Evolutionary conservation across 495 filamentous ascomycete species (phyloP), one percentile per base, ranked within the genome.

Genomic region (Xanthoparmelia taractica): DNA sequence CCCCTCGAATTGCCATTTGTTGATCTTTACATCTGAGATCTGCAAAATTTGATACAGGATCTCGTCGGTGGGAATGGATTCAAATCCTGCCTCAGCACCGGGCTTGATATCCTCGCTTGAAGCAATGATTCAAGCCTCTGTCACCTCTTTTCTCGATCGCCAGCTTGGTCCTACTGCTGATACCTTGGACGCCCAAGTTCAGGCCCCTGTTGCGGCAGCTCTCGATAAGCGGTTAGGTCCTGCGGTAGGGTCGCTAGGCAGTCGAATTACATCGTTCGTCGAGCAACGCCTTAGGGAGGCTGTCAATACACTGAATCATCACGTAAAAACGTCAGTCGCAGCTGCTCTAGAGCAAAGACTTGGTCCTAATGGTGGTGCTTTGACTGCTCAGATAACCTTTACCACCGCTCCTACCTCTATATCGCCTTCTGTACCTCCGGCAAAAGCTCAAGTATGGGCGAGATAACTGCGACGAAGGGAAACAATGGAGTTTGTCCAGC

Each of bases 271-370:
- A 15, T 27, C 29, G 3, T 37, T 33, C 27, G 11, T 37, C 2
- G 56, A 58, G 7, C 41, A 25, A n/a, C 50, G 36, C 23, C 27
- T 56, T 48, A n/a, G 23, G 6, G 34, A 4, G 7, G 25, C 41
- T 23, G 18, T 20, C 7, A 50, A 13, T 15, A 15, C 12, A 7
- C 4, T 40, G n/a, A 20, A 63, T n/a, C 2, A 31, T 31, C 33
- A 10, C 18, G 23, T 61, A 27, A 54, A n/a, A 1, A 8, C 29
- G 15, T 37, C 45, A 23, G 43, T 61, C 17, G 20, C 41, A 38
- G 59, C 31, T 4, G 43, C 41, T 27, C 29, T 61, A 1, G 59
- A 61, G 31, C 38, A 47, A 54, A 33, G 59, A 50, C 43, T 61
- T 37, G 59, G 59, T 37, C 59, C 59, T 29, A 11, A 20, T 25